Evolutionary conservation across 2,329 filamentous ascomycete species (phyloP).

Genomic region (Colletotrichum orchidophilum): DNA sequence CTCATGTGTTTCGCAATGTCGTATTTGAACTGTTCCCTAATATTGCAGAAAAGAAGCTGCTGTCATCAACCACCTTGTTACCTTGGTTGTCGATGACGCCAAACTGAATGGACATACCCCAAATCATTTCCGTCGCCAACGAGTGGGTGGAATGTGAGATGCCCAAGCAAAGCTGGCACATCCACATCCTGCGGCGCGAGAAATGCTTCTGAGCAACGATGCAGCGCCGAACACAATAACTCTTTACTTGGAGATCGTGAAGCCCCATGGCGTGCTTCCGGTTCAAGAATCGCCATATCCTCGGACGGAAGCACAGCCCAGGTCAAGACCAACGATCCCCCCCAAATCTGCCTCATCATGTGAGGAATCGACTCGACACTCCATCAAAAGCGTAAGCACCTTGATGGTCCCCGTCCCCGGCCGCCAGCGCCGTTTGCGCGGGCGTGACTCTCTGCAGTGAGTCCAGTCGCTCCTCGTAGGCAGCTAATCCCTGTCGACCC

Average conservation of each 20-base stretch:
- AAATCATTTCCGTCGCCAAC: too few species aligned
- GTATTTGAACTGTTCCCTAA: rapidly evolving
- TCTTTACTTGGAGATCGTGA: not conserved
- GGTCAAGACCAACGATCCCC: not conserved
- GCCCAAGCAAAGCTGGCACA: too few species aligned
- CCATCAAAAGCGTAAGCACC: constrained; percentile 2
- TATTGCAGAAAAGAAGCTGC: rapidly evolving
- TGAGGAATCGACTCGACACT: constrained; percentile 1
- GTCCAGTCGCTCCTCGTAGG: constrained; percentile 3
- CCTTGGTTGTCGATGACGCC: not conserved
- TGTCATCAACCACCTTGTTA: not conserved
- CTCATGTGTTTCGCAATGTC: not conserved
- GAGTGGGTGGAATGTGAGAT: too few species aligned
- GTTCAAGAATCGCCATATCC: not conserved
- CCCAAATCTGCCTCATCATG: not conserved
- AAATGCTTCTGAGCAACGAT: rapidly evolving
- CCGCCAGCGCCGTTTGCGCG: not conserved
- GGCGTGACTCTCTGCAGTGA: constrained; percentile 22
- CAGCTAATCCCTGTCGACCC: constrained; percentile 17
- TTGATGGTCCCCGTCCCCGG: constrained; percentile 7
- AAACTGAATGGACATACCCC: too few species aligned
- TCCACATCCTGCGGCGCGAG: too few species aligned
- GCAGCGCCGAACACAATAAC: too few species aligned
- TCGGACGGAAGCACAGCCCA: not conserved
- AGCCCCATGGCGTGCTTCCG: not conserved